These are phyloP conservation scores for Strobilomyces confusus DNA, from an alignment of 768 basidiomycete species.

Conservation along the genomic window DNA sequence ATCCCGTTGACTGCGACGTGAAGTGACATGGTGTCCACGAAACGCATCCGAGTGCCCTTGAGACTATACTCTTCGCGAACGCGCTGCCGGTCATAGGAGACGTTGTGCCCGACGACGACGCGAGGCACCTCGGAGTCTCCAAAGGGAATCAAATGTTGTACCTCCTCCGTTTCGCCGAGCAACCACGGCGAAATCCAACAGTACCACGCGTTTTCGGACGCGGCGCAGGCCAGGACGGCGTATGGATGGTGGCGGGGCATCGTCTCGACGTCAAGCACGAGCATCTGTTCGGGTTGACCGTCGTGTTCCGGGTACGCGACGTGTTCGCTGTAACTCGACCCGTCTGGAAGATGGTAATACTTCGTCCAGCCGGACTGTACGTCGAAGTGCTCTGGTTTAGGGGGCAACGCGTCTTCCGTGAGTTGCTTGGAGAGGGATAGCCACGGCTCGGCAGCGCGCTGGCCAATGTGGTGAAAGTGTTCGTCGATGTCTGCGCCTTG, in stretches of 20 bases:
- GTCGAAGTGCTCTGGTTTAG: slow-evolving; percentile 52
- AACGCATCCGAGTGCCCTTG: slow-evolving; percentile 64
- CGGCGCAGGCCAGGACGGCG: slow-evolving; percentile 87
- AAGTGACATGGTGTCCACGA: slow-evolving; percentile 91
- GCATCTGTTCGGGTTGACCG: slow-evolving; percentile 62
- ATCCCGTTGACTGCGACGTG: slow-evolving; percentile 94
- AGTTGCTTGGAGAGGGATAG: slow-evolving; percentile 62
- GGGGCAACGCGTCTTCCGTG: slow-evolving; percentile 51
- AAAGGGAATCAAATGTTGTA: slow-evolving; percentile 69
- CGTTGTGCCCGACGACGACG: slow-evolving; percentile 89
- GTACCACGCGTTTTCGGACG: slow-evolving; percentile 84
- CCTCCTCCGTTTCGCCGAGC: slow-evolving; percentile 54
- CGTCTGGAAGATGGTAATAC: slow-evolving; percentile 68
- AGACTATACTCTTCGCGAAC: slow-evolving; percentile 80
- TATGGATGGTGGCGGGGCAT: slow-evolving; percentile 79
- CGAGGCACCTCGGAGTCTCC: slow-evolving; percentile 52
- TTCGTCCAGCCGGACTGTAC: slow-evolving; percentile 84
- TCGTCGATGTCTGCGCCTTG: slow-evolving; percentile 79
- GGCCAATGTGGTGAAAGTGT: slow-evolving; percentile 84
- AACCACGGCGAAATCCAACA: slow-evolving; percentile 96
- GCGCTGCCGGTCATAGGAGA: slow-evolving; percentile 88
- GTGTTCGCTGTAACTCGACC: slow-evolving; percentile 69
- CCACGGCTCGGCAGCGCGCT: slow-evolving; percentile 70
- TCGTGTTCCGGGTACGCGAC: slow-evolving; percentile 65
- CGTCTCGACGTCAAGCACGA: slow-evolving; percentile 93